A percentile compares a stretch with the other conserved stretches of the same genome.
Evolutionary conservation across 805 yeast species (phyloP).

Genomic region (Candida oleophila): DNA sequence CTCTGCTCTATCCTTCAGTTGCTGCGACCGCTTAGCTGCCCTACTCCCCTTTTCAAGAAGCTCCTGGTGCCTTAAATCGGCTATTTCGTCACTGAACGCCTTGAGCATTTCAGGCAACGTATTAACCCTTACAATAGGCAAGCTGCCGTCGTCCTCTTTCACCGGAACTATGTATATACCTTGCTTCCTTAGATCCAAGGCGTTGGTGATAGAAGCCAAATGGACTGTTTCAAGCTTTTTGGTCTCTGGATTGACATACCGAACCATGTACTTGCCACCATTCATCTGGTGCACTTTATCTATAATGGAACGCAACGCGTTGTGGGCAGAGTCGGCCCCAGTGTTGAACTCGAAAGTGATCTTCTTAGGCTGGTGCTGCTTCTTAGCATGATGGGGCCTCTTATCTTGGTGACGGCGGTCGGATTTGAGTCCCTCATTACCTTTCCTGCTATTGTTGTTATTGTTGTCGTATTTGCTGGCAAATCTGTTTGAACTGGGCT

Average conservation of each 20-base stretch:
- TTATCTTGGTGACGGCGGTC: background rate
- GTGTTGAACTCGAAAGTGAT: conserved; percentile 18
- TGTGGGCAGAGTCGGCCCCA: conserved; percentile 27
- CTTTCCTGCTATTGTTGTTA: background rate
- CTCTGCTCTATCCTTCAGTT: conserved; percentile 29
- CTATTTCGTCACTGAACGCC: conserved; percentile 29
- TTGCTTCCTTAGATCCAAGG: conserved; percentile 20
- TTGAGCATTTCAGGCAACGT: conserved; percentile 32
- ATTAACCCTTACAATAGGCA: conserved; percentile 28
- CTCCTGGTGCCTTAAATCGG: conserved; percentile 28
- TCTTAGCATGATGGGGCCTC: background rate
- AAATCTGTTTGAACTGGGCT: background rate
- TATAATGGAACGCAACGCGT: conserved; percentile 26
- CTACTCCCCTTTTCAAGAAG: conserved; percentile 33
- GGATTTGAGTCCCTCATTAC: background rate
- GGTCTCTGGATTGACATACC: conserved; percentile 22
- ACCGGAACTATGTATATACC: conserved; percentile 24
- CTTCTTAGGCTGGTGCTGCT: background rate
- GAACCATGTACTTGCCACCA: conserved; percentile 21
- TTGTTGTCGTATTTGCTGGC: background rate
- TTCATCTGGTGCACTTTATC: conserved; percentile 16
- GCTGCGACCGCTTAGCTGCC: conserved; percentile 26
- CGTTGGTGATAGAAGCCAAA: conserved; percentile 33
- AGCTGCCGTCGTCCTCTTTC: conserved; percentile 13
- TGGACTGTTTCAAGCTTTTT: conserved; percentile 20